These are phyloP conservation scores for Rhinocladiella mackenziei DNA, from an alignment of 2,329 filamentous ascomycete species.

Conservation along the genomic window DNA sequence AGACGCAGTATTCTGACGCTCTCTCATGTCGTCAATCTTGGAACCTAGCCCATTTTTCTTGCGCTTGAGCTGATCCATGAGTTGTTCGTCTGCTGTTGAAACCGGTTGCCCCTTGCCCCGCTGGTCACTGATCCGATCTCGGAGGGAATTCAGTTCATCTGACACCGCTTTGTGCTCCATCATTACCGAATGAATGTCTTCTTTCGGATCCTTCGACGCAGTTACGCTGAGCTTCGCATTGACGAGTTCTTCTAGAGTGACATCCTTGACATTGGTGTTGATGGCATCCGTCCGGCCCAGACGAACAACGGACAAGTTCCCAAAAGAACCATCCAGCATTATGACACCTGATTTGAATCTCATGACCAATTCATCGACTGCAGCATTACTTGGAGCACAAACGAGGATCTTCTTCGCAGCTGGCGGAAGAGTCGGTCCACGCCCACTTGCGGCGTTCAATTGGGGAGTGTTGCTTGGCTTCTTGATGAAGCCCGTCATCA, in stretches of 20 bases:
- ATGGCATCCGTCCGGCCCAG: conserved; percentile 89
- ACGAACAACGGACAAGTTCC: conserved; percentile 81
- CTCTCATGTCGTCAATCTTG: conserved; percentile 81
- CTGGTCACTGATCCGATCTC: conserved; percentile 66
- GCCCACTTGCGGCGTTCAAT: conserved; percentile 32
- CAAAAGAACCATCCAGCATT: conserved; percentile 65
- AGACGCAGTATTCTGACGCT: conserved; percentile 73
- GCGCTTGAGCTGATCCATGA: conserved; percentile 73
- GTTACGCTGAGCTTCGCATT: conserved; percentile 60
- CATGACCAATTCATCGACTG: conserved; percentile 92
- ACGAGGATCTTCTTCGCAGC: conserved; percentile 80
- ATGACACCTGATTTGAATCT: conserved; percentile 84
- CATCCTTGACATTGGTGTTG: conserved; percentile 80
- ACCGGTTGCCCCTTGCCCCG: conserved; percentile 49
- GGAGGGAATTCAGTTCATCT: conserved; percentile 65
- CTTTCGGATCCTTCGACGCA: conserved; percentile 42
- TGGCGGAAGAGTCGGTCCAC: conserved; percentile 34
- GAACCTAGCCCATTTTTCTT: conserved; percentile 72
- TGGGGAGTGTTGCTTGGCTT: conserved; percentile 47
- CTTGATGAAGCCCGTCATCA: conserved; percentile 61
- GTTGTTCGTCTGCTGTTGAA: conserved; percentile 58
- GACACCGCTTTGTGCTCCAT: conserved; percentile 58
- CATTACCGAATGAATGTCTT: conserved; percentile 65
- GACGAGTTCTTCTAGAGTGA: conserved; percentile 90
- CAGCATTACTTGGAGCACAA: conserved; percentile 97